Conservation (phyloP, 208 protist species). For the Acanthamoeba rhysodes region DNA sequence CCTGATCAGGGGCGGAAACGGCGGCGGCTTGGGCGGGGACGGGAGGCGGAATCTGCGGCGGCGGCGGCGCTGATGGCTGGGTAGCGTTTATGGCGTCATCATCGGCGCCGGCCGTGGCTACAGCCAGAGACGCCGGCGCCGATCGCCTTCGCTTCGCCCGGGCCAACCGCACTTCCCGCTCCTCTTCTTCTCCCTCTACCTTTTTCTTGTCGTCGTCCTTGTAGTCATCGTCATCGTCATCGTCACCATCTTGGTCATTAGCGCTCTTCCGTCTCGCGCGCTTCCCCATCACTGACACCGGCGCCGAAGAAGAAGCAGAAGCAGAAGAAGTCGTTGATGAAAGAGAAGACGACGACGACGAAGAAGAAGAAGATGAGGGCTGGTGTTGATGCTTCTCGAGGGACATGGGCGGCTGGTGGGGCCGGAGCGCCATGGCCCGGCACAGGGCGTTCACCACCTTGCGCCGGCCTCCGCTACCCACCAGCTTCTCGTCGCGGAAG, state of each 20-base stretch:
- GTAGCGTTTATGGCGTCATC: no score
- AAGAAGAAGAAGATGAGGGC: neutral
- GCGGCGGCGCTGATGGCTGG: no score
- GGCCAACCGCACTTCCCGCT: neutral
- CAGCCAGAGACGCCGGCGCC: neutral
- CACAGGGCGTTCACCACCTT: neutral
- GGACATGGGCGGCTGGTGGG: neutral
- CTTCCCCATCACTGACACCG: neutral
- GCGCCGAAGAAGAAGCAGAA: neutral
- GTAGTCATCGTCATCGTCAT: neutral
- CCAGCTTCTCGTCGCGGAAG: neutral
- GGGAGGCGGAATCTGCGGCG: no score
- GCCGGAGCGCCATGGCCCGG: neutral
- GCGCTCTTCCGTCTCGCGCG: neutral
- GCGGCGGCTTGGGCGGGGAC: no score
- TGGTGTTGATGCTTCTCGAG: neutral
- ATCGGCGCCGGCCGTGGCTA: no score
- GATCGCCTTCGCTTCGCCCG: conserved; percentile 1
- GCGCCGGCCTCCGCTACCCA: neutral
- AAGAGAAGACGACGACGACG: neutral
- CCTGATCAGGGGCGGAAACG: no score
- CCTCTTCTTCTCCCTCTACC: no score
- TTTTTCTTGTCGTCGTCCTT: neutral
- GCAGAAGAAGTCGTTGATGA: neutral
- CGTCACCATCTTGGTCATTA: no score